phyloP scores from a whole-genome alignment of 306 rosid genomes.

The Glycine latifolia region DNA sequence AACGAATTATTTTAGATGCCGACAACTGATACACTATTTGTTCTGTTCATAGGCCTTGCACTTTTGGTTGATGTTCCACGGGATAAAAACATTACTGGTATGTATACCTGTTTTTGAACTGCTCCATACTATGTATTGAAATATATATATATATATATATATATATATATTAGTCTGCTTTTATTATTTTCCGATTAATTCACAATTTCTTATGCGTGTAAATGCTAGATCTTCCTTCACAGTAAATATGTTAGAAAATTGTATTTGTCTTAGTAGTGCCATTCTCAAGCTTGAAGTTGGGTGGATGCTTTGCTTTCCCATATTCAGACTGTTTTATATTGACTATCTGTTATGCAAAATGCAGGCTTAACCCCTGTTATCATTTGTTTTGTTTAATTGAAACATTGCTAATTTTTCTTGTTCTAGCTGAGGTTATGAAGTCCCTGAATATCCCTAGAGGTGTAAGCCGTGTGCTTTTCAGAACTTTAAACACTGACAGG shows the following conservation, averaged over 20 bases:
- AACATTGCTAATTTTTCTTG: conserved; percentile 5
- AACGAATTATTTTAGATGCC: conserved; percentile 10
- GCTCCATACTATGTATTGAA: background rate
- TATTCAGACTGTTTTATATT: conserved; percentile 24
- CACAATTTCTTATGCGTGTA: background rate
- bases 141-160: background rate
- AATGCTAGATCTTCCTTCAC: conserved; percentile 17
- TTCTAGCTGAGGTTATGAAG: conserved; percentile 89
- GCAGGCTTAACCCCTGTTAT: conserved; percentile 5
- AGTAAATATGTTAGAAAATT: background rate
- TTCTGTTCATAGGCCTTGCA: conserved; percentile 67
- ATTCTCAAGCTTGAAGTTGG: conserved; percentile 33
- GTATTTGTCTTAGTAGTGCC: background rate
- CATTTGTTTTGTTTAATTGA: conserved; percentile 8
- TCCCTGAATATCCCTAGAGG: conserved; percentile 78
- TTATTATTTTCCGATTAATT: background rate
- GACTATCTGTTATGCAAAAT: conserved; percentile 3
- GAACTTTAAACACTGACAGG: conserved; percentile 91
- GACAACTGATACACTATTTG: background rate
- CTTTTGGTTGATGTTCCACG: conserved; percentile 89
- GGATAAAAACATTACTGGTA: conserved; percentile 83
- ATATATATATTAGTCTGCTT: background rate
- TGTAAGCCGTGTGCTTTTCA: conserved; percentile 79
- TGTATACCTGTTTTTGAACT: conserved; percentile 28
- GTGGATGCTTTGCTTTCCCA: conserved; percentile 25